These are phyloP conservation scores for Chlorella sp. DNA, from an alignment of 139 green algal species.

Conservation along the genomic window DNA sequence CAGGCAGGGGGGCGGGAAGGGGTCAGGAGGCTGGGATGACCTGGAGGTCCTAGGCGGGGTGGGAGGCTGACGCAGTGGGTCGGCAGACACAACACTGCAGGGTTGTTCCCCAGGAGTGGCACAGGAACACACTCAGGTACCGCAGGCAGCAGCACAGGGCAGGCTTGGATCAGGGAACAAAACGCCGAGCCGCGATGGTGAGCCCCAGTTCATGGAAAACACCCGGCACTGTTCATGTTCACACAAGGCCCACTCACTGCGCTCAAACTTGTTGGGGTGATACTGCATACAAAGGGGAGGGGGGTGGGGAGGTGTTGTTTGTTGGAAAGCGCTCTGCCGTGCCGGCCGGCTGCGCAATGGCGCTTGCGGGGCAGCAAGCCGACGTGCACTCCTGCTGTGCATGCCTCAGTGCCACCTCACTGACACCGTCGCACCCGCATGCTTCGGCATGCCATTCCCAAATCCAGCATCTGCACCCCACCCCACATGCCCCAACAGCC, in stretches of 20 bases:
- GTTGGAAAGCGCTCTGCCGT: not conserved
- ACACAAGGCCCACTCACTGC: conserved; percentile 64
- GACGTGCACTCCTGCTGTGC: not conserved
- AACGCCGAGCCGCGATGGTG: too few relatives aligned
- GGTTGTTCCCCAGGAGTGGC: too few relatives aligned
- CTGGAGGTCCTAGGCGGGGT: too few relatives aligned
- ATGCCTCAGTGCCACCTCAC: not conserved
- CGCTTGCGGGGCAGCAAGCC: not conserved
- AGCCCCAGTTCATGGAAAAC: too few relatives aligned
- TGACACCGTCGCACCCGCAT: too few relatives aligned
- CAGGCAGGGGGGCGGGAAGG: not conserved
- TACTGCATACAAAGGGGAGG: conserved; percentile 58
- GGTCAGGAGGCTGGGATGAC: not conserved
- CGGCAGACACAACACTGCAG: too few relatives aligned
- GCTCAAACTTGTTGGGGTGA: conserved; percentile 78
- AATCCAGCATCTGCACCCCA: not conserved
- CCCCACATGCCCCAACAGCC: not conserved
- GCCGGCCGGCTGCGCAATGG: too few relatives aligned
- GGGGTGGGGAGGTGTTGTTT: not conserved
- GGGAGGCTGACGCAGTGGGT: too few relatives aligned
- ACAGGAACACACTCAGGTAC: too few relatives aligned
- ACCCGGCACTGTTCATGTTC: too few relatives aligned
- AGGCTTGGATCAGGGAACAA: too few relatives aligned
- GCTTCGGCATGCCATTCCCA: too few relatives aligned
- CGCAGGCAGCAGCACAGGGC: not conserved